Evolutionary conservation across 2,329 filamentous ascomycete species (phyloP), one percentile per base, ranked within the genome.

Genomic region (Botrytis squamosa): DNA sequence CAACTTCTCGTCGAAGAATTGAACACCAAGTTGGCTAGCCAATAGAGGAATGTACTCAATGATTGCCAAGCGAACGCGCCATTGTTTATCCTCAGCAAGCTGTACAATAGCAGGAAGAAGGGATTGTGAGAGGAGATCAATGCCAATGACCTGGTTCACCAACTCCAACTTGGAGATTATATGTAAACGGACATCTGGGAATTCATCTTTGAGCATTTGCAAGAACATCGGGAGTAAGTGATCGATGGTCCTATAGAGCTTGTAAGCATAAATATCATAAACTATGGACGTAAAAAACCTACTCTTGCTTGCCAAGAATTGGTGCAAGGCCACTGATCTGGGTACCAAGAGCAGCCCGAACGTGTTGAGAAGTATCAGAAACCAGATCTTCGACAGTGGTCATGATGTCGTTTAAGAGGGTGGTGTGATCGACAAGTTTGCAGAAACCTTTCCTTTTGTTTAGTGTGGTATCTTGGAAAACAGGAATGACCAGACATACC

Each of bases 161-260:
- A 97, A 89, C 85, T 99, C 97, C 72, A 99, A 90, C 85, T 99
- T 99, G n/a, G 96, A 98, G 81, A 99, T 99, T 83, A 99, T 99
- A 85, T 99, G 97, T 74, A 99, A 90, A 76, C 96, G 92, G 70
- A 99, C 96, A 82, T 99, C 96, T 36, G 96, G 96, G 83, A 98
- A 98, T 82, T 99, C 96, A 80, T 99, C 96, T 88, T 98, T 99
- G 80, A 99, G 91, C 96, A 99, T 99, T 83, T 97, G 93, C 71
- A 99, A 88, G 84, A 99, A 98, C 95, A 99, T 99, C 71, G 96
- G 96, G 63, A 99, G 89, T 63, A 99, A 90, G 82, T 99, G 96
- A 79, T 96, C 92, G 78, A 97, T 98, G 44, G 96, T 99, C 84
- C 93, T 96, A 77, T 1, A 65, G 55, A 22, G 25, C n/a, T 72